Percentiles rank a stretch among this genome's conserved stretches.
phyloP scores from a whole-genome alignment of 2,329 filamentous ascomycete genomes.

The Tolypocladium paradoxum region DNA sequence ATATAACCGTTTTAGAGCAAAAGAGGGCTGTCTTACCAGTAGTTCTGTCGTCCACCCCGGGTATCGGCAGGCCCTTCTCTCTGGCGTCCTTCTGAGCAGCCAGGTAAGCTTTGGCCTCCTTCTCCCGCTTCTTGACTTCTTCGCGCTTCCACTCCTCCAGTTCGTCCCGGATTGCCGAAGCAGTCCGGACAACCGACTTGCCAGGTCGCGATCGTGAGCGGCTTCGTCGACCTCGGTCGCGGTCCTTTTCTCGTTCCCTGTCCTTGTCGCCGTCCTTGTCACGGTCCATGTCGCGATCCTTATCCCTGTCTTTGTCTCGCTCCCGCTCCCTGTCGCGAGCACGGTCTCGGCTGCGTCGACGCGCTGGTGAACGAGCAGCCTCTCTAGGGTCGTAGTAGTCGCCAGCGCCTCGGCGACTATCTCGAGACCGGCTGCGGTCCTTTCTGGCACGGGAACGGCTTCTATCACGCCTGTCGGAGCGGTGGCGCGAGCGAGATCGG shows the following conservation, averaged over 20 bases:
- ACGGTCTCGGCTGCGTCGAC: constrained; percentile 17
- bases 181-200: constrained; percentile 24
- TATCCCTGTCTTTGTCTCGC: constrained; percentile 12
- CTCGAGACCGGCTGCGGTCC: constrained; percentile 12
- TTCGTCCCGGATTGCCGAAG: constrained; percentile 32
- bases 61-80: constrained; percentile 46
- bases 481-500: constrained; percentile 15
- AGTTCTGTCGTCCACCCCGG: constrained; percentile 42
- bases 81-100: constrained; percentile 51
- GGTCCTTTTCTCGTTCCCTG: constrained; percentile 6
- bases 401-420: constrained; percentile 9
- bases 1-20: neutral
- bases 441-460: constrained; percentile 16
- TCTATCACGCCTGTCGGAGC: constrained; percentile 18
- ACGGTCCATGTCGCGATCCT: constrained; percentile 12
- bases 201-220: constrained; percentile 31
- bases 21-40: constrained; percentile 12
- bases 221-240: constrained; percentile 26
- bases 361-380: constrained; percentile 9
- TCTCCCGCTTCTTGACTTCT: constrained; percentile 51
- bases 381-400: constrained; percentile 11
- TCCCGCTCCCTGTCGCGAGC: constrained; percentile 11
- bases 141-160: constrained; percentile 48
- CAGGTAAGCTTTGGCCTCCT: constrained; percentile 53
- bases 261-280: too few species aligned